These are phyloP conservation scores for Pseudogymnoascus sp. DNA, from an alignment of 2,329 filamentous ascomycete genomes.

Conservation along the genomic window DNA sequence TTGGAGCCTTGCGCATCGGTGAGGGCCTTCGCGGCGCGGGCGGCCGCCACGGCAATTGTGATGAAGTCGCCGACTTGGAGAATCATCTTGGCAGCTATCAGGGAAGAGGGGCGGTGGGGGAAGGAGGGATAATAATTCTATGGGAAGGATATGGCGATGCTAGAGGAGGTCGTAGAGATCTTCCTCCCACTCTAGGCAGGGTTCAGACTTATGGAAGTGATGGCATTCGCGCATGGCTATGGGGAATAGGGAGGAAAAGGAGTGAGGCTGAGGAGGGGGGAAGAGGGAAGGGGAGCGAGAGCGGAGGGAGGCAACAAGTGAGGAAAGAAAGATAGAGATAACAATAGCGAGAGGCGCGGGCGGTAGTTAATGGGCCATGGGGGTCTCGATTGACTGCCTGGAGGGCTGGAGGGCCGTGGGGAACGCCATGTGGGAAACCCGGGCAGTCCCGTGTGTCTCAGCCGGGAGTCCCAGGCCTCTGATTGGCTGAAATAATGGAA, in stretches of 20 bases:
- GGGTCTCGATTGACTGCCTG: background rate
- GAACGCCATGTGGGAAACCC: background rate
- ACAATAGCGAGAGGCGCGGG: background rate
- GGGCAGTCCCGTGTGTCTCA: background rate
- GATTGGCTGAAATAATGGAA: background rate
- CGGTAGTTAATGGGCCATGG: background rate
- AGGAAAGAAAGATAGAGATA: background rate
- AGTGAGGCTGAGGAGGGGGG: background rate
- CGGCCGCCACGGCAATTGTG: background rate
- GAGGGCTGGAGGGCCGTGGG: background rate
- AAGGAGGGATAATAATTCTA: background rate
- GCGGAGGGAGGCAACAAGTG: background rate
- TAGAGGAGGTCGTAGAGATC: background rate
- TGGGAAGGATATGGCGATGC: background rate
- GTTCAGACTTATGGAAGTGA: background rate
- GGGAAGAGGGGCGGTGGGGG: background rate
- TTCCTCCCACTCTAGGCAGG: background rate
- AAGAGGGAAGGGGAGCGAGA: background rate
- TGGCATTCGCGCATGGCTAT: background rate
- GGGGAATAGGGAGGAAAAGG: background rate
- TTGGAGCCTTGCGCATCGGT: background rate
- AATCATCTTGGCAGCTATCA: background rate
- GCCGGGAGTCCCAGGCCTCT: background rate
- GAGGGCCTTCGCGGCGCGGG: background rate
- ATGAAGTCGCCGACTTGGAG: constrained; percentile 3